Base-by-base conservation (phyloP, 2,329 filamentous ascomycete genomes). In the Fusarium sp. region DNA sequence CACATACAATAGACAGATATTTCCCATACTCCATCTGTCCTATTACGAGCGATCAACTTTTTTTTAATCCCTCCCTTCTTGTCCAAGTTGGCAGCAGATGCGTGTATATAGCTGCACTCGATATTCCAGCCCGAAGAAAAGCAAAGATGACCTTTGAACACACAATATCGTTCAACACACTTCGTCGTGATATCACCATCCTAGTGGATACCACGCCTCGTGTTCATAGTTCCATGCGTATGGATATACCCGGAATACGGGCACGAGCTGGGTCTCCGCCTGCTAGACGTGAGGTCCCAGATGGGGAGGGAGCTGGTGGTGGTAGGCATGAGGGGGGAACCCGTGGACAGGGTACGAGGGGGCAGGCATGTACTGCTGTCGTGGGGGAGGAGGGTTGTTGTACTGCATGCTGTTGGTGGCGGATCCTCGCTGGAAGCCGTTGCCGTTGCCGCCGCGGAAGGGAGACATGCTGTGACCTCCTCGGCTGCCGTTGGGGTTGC, bases 241-340 rank as follows among this genome's bases (percentile, higher is more conserved):
- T 10, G 20, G 29, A 16, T 33, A 40, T 33, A 13, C 20, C 18
- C 14, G 25, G 6, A 4, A 44, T 9, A 44, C 2, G 40, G 40
- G 40, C 20, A 44, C 13, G 4, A 23, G 10, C 8, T 10, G 25
- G n/a, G 4, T 49, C 44, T 4, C 40, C 13, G 46, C n/a, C 34
- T 58, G 18, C 53, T 71, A 71, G 46, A 62, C 56, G 31, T 60
- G 38, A 49, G 44, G 65, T 25, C 65, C 64, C 4, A 69, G 60
- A 23, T 73, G 71, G 7, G 67, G 55, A 40, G 64, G 55, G 9
- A 67, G 13, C 13, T 67, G 62, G 20, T 68, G 67, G 5, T 68
- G 56, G 7, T 67, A 69, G 16, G 56, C 59, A 10, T 67, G 63
- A 31, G 42, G 36, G 18, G 69, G 27, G 18, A 49, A 67, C 18